Percentiles rank a stretch among this genome's conserved stretches.
Evolutionary conservation across 1,139 yeast species (phyloP).

Genomic region (Suhomyces taliae): DNA sequence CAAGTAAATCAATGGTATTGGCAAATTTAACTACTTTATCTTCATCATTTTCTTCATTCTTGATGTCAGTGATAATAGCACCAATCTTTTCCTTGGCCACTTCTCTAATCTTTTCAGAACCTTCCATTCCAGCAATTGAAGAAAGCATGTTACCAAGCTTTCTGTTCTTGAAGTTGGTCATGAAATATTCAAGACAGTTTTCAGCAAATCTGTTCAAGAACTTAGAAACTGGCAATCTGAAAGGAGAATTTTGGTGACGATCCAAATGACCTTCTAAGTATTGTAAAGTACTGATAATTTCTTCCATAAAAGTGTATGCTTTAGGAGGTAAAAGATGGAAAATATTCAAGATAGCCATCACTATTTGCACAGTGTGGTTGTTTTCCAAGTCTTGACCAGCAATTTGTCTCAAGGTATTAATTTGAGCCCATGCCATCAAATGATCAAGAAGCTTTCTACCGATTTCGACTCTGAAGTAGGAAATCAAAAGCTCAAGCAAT

Average conservation of each 20-base stretch:
- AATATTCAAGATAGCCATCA: conserved; percentile 86
- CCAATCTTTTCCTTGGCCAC: conserved; percentile 54
- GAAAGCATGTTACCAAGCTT: conserved; percentile 68
- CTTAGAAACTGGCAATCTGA: conserved; percentile 86
- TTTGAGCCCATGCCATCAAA: conserved; percentile 95
- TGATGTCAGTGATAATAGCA: conserved; percentile 35
- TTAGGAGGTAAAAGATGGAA: conserved; percentile 91
- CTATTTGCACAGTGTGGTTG: conserved; percentile 79
- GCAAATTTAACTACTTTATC: conserved; percentile 64
- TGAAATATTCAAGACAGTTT: conserved; percentile 71
- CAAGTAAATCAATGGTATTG: conserved; percentile 66
- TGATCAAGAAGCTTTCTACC: conserved; percentile 93
- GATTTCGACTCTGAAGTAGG: conserved; percentile 94
- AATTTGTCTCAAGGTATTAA: conserved; percentile 66
- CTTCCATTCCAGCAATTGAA: conserved; percentile 58
- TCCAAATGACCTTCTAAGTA: conserved; percentile 81
- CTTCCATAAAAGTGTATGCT: conserved; percentile 90
- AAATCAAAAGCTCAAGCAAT: conserved; percentile 78
- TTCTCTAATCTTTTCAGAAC: conserved; percentile 57
- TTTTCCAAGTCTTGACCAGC: conserved; percentile 76
- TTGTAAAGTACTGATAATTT: conserved; percentile 72
- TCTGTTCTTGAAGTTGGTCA: conserved; percentile 65
- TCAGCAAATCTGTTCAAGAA: conserved; percentile 81
- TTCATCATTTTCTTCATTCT: conserved; percentile 51
- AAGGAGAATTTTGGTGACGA: conserved; percentile 85